Conservation (phyloP, 2,329 filamentous ascomycete species). For the Byssothecium circinans region DNA sequence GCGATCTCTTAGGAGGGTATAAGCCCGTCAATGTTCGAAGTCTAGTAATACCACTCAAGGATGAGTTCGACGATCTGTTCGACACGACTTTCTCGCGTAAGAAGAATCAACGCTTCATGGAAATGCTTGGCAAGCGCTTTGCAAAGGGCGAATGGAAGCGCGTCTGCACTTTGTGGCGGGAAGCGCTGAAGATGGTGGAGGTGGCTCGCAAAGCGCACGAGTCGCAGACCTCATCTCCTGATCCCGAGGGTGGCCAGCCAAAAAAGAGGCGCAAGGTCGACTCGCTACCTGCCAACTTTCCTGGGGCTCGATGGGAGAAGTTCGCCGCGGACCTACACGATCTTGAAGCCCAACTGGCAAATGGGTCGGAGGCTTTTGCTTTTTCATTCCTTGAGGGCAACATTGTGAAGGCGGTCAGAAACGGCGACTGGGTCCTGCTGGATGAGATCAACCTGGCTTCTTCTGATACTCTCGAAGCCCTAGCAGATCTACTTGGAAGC, state of each 20-base stretch:
- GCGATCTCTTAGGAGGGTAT: slow-evolving; percentile 93
- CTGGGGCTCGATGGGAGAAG: slow-evolving; percentile 75
- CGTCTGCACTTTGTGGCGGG: slow-evolving; percentile 81
- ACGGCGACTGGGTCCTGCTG: slow-evolving; percentile 94
- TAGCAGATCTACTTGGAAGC: slow-evolving; percentile 81
- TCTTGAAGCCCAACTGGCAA: slow-evolving; percentile 77
- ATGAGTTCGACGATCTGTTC: slow-evolving; percentile 91
- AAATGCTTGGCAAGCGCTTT: slow-evolving; percentile 76
- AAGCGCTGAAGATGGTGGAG: slow-evolving; percentile 85
- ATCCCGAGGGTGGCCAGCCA: slow-evolving; percentile 59
- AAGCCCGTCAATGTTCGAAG: slow-evolving; percentile 92
- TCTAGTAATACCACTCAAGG: slow-evolving; percentile 84
- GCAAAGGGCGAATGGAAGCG: slow-evolving; percentile 85
- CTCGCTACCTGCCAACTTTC: slow-evolving; percentile 49
- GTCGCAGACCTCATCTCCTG: slow-evolving; percentile 44
- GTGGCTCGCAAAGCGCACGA: slow-evolving; percentile 44
- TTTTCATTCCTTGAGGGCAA: slow-evolving; percentile 97
- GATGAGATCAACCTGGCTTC: slow-evolving; percentile 98
- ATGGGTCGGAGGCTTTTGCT: slow-evolving; percentile 74
- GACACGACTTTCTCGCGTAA: slow-evolving; percentile 81
- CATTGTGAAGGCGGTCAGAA: slow-evolving; percentile 91
- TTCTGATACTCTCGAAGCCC: slow-evolving; percentile 89
- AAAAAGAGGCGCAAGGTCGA: slow-evolving; percentile 72
- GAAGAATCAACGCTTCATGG: slow-evolving; percentile 80
- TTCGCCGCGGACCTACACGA: slow-evolving; percentile 75